These are phyloP conservation scores for Neurospora terricola DNA, from an alignment of 495 filamentous ascomycete species.

Conservation along the genomic window DNA sequence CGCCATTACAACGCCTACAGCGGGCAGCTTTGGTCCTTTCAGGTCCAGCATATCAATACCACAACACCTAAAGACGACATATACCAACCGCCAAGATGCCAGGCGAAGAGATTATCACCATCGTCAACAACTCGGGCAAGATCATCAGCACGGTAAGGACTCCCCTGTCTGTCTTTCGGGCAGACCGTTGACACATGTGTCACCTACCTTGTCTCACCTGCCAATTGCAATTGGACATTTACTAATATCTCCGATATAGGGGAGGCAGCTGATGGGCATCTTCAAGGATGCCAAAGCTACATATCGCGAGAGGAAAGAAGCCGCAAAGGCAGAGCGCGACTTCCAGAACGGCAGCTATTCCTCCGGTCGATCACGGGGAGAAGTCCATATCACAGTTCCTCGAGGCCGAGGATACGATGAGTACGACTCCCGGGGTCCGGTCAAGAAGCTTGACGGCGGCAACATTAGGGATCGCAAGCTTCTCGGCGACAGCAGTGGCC, in stretches of 20 bases:
- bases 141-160: constrained; percentile 75
- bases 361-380: neutral
- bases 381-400: constrained; percentile 2
- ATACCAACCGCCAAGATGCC: constrained; percentile 29
- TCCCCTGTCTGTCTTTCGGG: neutral
- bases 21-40: neutral
- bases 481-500: constrained; percentile 10
- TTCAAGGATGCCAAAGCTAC: constrained; percentile 82
- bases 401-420: constrained; percentile 17
- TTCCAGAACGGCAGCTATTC: constrained; percentile 3
- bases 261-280: constrained; percentile 76
- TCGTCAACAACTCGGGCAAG: constrained; percentile 88
- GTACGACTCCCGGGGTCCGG: neutral
- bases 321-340: constrained; percentile 56
- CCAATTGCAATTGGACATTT: neutral
- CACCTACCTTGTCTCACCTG: neutral
- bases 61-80: neutral
- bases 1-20: neutral
- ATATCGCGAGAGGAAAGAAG: constrained; percentile 74
- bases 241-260: constrained; percentile 37
- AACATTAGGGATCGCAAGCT: constrained; percentile 5
- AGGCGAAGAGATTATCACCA: constrained; percentile 63
- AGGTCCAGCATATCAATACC: neutral
- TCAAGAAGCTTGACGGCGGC: neutral
- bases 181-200: neutral